These are phyloP conservation scores for Xylariaceae sp. DNA, from an alignment of 2,329 filamentous ascomycete species.

Conservation along the genomic window DNA sequence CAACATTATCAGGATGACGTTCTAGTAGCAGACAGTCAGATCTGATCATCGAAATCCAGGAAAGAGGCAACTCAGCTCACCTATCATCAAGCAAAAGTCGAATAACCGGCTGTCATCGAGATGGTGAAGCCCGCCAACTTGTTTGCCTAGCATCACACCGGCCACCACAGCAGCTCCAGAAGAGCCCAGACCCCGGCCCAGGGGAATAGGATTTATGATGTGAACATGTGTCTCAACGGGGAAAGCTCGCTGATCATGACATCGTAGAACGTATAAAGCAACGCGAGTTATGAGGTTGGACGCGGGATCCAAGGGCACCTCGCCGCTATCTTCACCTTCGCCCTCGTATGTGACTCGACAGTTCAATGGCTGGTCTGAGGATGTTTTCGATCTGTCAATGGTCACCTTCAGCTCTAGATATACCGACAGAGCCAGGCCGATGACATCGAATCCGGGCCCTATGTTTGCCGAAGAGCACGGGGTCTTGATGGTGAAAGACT, in stretches of 20 bases:
- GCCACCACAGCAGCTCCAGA: conserved; percentile 94
- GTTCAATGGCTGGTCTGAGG: conserved; percentile 65
- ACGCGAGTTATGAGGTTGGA: conserved; percentile 91
- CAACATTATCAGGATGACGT: conserved; percentile 90
- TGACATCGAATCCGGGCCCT: conserved; percentile 95
- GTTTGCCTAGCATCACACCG: conserved; percentile 87
- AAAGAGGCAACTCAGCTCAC: conserved; percentile 34
- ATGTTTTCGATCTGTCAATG: conserved; percentile 55
- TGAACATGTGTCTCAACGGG: conserved; percentile 85
- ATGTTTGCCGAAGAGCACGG: conserved; percentile 98
- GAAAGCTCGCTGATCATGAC: conserved; percentile 81
- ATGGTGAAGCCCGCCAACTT: conserved; percentile 72
- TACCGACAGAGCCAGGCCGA: conserved; percentile 88
- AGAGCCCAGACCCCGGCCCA: conserved; percentile 89
- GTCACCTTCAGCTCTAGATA: conserved; percentile 88
- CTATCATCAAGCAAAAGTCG: conserved; percentile 97
- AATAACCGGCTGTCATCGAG: conserved; percentile 79
- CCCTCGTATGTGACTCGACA: conserved; percentile 91
- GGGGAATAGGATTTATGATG: conserved; percentile 91
- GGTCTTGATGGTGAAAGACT: conserved; percentile 69
- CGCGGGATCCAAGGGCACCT: conserved; percentile 79
- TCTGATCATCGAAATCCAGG: too few species aligned
- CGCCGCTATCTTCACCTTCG: conserved; percentile 62
- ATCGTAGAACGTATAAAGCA: conserved; percentile 89
- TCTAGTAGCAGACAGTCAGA: conserved; percentile 40